phyloP scores from a whole-genome alignment of 768 basidiomycete species.

The Hericium erinaceus region DNA sequence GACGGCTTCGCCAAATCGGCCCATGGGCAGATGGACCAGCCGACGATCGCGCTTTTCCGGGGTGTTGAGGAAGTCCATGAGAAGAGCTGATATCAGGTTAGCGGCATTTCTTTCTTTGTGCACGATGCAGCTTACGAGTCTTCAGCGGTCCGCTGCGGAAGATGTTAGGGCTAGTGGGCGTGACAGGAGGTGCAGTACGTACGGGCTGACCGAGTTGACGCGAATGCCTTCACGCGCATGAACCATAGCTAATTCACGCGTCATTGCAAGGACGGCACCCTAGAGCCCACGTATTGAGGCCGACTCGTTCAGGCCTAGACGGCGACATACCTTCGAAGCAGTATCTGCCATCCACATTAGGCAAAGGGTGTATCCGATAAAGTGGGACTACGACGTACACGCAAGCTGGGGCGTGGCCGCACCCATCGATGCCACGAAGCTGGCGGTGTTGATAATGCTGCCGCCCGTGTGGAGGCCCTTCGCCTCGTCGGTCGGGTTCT shows the following conservation, averaged over 20 bases:
- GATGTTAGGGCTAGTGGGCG: constrained; percentile 1
- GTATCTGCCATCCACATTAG: constrained; percentile 50
- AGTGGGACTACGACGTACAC: constrained; percentile 39
- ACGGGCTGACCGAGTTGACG: constrained; percentile 94
- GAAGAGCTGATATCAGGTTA: constrained; percentile 49
- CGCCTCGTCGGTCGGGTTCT: constrained; percentile 75
- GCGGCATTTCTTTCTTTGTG: neutral
- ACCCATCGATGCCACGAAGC: constrained; percentile 91
- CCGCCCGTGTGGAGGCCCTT: constrained; percentile 77
- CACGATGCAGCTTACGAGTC: constrained; percentile 55
- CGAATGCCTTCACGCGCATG: constrained; percentile 97
- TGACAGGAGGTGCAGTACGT: constrained; percentile 22
- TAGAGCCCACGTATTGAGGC: constrained; percentile 18
- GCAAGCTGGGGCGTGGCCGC: constrained; percentile 98
- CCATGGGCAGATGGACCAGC: constrained; percentile 89
- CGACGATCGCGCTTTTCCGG: constrained; percentile 90
- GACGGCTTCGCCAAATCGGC: constrained; percentile 93
- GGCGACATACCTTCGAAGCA: constrained; percentile 66
- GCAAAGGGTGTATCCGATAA: neutral
- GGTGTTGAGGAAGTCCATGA: constrained; percentile 98
- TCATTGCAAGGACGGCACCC: constrained; percentile 99
- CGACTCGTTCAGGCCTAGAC: neutral
- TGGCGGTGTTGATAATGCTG: constrained; percentile 96
- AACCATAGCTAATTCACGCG: constrained; percentile 93
- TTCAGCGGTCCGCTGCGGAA: constrained; percentile 76